Conservation (phyloP, 495 filamentous ascomycete genomes). For the Schizothecium vesticola region DNA sequence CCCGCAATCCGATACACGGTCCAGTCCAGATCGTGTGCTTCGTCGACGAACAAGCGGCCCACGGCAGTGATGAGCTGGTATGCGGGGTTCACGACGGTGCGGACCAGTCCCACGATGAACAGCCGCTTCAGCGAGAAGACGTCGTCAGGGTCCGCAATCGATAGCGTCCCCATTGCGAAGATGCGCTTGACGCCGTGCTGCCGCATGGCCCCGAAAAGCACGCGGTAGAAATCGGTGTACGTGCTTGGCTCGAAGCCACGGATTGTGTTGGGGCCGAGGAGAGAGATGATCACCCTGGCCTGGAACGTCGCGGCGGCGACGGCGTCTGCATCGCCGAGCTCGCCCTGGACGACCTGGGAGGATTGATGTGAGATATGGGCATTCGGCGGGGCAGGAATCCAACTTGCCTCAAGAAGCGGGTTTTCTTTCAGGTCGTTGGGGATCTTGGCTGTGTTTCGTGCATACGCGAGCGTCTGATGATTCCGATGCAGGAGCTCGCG, state of each 20-base stretch:
- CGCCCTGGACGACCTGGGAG: conserved; percentile 14
- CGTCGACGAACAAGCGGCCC: conserved; percentile 7
- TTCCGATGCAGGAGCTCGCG: conserved; percentile 18
- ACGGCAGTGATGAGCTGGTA: conserved; percentile 7
- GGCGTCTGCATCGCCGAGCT: conserved; percentile 1
- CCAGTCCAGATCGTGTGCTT: conserved; percentile 17
- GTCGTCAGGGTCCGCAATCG: not conserved
- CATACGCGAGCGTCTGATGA: conserved; percentile 14
- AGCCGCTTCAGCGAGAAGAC: not conserved
- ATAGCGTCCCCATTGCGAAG: conserved; percentile 16
- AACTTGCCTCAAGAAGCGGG: conserved; percentile 12
- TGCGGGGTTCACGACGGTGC: not conserved
- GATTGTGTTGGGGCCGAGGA: conserved; percentile 15
- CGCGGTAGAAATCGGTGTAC: conserved; percentile 12
- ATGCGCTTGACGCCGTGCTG: conserved; percentile 16
- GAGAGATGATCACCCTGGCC: conserved; percentile 12
- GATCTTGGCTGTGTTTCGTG: conserved; percentile 17
- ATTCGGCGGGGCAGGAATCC: not conserved
- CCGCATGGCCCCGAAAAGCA: conserved; percentile 11
- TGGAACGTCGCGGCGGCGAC: conserved; percentile 7
- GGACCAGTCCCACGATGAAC: not conserved
- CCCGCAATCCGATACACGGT: conserved; percentile 17
- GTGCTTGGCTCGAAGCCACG: not conserved
- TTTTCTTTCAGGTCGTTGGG: conserved; percentile 15
- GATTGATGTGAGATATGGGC: not conserved